Conservation (phyloP, 306 rosid species). For the Datisca glomerata region DNA sequence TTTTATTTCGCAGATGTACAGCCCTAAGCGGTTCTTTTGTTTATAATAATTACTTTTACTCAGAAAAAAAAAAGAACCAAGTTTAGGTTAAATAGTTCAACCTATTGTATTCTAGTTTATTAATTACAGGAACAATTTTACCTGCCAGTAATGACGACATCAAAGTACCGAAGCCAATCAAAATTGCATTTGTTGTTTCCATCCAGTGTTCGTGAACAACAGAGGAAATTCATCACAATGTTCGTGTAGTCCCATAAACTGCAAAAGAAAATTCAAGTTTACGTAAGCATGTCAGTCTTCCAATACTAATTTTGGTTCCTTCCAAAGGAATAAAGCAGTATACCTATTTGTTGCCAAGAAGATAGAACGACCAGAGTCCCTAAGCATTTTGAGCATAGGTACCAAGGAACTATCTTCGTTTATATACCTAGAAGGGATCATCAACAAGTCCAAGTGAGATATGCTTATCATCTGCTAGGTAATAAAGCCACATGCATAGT, state of each 20-base stretch:
- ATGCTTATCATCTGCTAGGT: neutral
- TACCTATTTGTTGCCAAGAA: slow-evolving; percentile 98
- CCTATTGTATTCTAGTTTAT: neutral
- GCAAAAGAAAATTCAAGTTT: slow-evolving; percentile 20
- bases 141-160: slow-evolving; percentile 96
- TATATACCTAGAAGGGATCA: slow-evolving; percentile 48
- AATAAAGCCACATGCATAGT: neutral
- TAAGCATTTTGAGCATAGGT: slow-evolving; percentile 88
- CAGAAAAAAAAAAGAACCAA: too few species aligned
- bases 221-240: slow-evolving; percentile 89
- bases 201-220: slow-evolving; percentile 30
- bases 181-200: slow-evolving; percentile 42
- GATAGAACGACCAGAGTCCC: slow-evolving; percentile 84
- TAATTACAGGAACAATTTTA: slow-evolving; percentile 1
- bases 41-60: too few species aligned
- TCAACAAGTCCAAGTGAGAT: neutral
- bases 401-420: slow-evolving; percentile 63
- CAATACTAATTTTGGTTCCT: neutral
- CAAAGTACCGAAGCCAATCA: slow-evolving; percentile 85
- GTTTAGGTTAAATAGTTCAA: too few species aligned
- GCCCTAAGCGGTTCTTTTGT: too few species aligned
- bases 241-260: slow-evolving; percentile 98
- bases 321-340: neutral
- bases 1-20: too few species aligned
- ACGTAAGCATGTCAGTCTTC: neutral